Evolutionary conservation across 139 green algal genomes (phyloP).

Genomic region (Micractinium sp.): DNA sequence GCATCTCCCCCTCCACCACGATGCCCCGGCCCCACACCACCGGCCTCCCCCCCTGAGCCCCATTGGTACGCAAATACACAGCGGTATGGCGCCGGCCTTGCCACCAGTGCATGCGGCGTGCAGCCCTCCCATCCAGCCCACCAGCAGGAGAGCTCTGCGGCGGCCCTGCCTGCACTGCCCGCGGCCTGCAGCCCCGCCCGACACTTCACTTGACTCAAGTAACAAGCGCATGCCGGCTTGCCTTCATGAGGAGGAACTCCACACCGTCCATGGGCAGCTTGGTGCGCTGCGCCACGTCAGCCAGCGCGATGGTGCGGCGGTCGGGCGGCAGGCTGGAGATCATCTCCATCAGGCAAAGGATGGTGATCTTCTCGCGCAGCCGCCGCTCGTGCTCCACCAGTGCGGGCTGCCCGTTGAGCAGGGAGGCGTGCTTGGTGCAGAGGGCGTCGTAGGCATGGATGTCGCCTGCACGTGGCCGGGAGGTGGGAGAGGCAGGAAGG

Average conservation of each 20-base stretch:
- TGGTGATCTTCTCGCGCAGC: conserved; percentile 96
- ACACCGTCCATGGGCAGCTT: conserved; percentile 93
- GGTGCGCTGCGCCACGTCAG: conserved; percentile 74
- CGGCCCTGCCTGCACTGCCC: neutral
- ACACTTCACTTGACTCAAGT: neutral
- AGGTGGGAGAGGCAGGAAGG: neutral
- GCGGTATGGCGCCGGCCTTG: neutral
- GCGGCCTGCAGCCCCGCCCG: no score
- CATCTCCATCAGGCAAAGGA: conserved; percentile 72
- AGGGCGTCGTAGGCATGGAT: conserved; percentile 91
- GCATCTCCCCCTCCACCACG: no score
- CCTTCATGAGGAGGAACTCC: conserved; percentile 99
- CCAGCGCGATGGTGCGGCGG: conserved; percentile 77
- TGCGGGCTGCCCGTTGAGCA: conserved; percentile 90
- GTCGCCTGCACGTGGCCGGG: conserved; percentile 62
- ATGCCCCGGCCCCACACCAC: no score
- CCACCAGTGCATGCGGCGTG: neutral
- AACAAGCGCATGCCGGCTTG: conserved; percentile 2
- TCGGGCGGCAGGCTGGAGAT: conserved; percentile 79
- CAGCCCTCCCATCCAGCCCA: no score
- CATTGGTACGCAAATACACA: neutral
- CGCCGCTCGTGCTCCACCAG: conserved; percentile 89
- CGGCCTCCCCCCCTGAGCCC: no score
- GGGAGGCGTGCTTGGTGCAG: conserved; percentile 74
- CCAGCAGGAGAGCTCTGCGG: no score